Percentiles rank a stretch among this genome's conserved stretches.
Conservation (phyloP, 1,284 basidiomycete genomes). For the Leccinum subrobustum region DNA sequence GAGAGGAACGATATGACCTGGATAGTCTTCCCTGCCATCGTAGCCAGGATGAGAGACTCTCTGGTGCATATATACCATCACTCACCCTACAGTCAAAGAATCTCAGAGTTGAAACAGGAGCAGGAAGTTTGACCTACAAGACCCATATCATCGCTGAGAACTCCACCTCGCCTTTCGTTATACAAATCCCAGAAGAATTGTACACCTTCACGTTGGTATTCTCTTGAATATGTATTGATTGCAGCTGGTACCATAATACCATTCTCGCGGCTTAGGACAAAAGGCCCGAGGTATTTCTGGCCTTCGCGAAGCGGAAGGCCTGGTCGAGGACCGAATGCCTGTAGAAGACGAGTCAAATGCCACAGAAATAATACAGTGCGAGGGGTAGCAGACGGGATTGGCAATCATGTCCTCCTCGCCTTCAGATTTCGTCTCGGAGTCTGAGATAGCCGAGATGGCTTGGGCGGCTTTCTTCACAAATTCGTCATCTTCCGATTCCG, state of each 20-base stretch:
- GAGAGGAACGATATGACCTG: slow-evolving; percentile 85
- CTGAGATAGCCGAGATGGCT: slow-evolving; percentile 12
- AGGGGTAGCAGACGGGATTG: slow-evolving; percentile 11
- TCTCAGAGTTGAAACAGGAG: slow-evolving; percentile 2
- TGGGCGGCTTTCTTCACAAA: slow-evolving; percentile 12
- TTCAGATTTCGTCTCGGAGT: slow-evolving; percentile 47
- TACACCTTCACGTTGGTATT: slow-evolving; percentile 84
- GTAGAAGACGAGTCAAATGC: too few relatives aligned
- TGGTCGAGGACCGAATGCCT: too few relatives aligned
- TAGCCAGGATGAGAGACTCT: neutral
- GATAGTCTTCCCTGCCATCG: slow-evolving; percentile 70
- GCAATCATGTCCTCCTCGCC: slow-evolving; percentile 39
- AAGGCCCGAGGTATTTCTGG: slow-evolving; percentile 42
- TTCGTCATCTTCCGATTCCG: slow-evolving; percentile 40
- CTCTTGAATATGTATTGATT: slow-evolving; percentile 79
- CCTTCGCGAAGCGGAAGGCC: slow-evolving; percentile 42
- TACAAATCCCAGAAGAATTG: slow-evolving; percentile 74
- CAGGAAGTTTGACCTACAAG: slow-evolving; percentile 47
- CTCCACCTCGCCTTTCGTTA: slow-evolving; percentile 59
- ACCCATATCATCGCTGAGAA: slow-evolving; percentile 91
- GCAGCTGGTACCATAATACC: slow-evolving; percentile 61
- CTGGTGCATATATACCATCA: neutral
- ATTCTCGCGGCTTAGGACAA: slow-evolving; percentile 47
- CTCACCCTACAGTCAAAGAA: slow-evolving; percentile 23
- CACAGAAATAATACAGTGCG: too few relatives aligned